A percentile compares a stretch with the other conserved stretches of the same genome.
Conservation (phyloP, 116 monocot genomes). For the Iris pallida region DNA sequence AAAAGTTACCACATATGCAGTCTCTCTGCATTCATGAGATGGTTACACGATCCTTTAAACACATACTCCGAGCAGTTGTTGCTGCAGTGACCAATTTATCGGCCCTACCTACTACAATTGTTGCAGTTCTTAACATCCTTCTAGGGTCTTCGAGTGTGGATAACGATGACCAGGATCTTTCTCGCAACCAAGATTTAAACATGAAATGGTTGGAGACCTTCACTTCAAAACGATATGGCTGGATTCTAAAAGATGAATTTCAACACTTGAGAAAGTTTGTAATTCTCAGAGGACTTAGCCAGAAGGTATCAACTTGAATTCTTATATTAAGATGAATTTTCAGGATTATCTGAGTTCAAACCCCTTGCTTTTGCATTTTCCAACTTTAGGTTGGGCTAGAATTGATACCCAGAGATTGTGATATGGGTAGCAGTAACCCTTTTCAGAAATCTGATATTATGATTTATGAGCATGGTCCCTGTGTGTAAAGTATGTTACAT, state of each 20-base stretch:
- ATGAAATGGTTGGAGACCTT: slow-evolving; percentile 60
- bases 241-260: no score
- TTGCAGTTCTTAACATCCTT: slow-evolving; percentile 69
- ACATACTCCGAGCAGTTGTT: slow-evolving; percentile 73
- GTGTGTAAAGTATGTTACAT: slow-evolving; percentile 90
- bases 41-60: slow-evolving; percentile 86
- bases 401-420: slow-evolving; percentile 75
- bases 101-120: slow-evolving; percentile 47
- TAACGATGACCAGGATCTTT: slow-evolving; percentile 19
- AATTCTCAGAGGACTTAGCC: no score
- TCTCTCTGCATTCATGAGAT: slow-evolving; percentile 97
- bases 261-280: no score
- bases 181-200: slow-evolving; percentile 42
- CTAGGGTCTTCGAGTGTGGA: slow-evolving; percentile 39
- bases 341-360: background rate
- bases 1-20: slow-evolving; percentile 86
- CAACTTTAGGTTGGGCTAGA: slow-evolving; percentile 71
- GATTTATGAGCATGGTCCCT: no score
- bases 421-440: slow-evolving; percentile 66
- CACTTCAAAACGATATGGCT: no score
- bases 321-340: no score
- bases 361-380: background rate
- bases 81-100: slow-evolving; percentile 43
- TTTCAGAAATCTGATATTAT: slow-evolving; percentile 73
- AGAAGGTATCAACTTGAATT: no score